A percentile compares a stretch with the other conserved stretches of the same genome.
Conservation (phyloP, 208 protist species). For the Naegleria lovaniensis region DNA sequence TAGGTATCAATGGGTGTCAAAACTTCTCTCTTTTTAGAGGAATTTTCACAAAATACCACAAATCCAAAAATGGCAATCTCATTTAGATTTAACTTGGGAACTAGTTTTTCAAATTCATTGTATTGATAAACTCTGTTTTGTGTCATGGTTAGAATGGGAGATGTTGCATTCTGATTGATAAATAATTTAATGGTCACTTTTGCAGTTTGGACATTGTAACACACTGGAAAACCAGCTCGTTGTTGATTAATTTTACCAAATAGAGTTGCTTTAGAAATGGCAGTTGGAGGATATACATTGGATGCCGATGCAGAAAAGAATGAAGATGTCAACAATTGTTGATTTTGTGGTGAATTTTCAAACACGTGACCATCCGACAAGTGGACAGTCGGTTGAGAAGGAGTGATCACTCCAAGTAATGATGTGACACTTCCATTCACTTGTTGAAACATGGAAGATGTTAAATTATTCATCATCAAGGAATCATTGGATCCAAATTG, state of each 20-base stretch:
- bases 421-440: not conserved
- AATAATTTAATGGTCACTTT: not conserved
- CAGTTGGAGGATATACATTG: not conserved
- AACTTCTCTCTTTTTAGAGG: not conserved
- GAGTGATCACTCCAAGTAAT: not conserved
- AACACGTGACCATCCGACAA: too few species aligned
- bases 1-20: not conserved
- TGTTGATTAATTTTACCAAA: constrained; percentile 13
- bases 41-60: constrained; percentile 5
- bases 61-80: constrained; percentile 8
- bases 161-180: not conserved
- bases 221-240: not conserved
- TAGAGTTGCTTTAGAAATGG: not conserved
- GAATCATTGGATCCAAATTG: too few species aligned
- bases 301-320: not conserved
- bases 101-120: not conserved
- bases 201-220: constrained; percentile 7
- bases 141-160: not conserved
- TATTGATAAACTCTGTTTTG: constrained; percentile 3
- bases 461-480: not conserved
- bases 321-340: not conserved
- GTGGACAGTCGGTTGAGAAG: too few species aligned
- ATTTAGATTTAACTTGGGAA: not conserved
- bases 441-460: not conserved
- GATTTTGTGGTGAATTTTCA: not conserved